Conservation (phyloP, 805 yeast species). For the Sungouiella blattae region DNA sequence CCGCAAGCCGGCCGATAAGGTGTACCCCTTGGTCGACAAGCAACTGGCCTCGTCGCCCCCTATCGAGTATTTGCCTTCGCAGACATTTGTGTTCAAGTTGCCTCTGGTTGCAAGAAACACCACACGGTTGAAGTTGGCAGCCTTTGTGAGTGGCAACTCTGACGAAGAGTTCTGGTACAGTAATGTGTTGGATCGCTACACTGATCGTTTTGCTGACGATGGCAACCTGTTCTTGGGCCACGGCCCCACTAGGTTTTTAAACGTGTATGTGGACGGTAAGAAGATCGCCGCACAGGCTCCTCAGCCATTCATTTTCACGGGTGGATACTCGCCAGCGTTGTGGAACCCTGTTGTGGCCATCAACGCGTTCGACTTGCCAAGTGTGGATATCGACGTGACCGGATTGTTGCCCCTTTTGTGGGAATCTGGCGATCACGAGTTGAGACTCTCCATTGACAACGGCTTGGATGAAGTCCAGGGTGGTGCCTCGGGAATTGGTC, state of each 20-base stretch:
- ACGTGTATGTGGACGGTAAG: constrained; percentile 56
- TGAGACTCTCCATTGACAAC: constrained; percentile 16
- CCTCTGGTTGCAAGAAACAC: constrained; percentile 53
- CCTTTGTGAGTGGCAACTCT: constrained; percentile 71
- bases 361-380: constrained; percentile 68
- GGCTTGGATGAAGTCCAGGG: constrained; percentile 16
- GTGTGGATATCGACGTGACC: constrained; percentile 68
- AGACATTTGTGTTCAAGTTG: constrained; percentile 32
- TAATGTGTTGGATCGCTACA: constrained; percentile 49
- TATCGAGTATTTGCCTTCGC: constrained; percentile 42
- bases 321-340: constrained; percentile 74
- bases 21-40: constrained; percentile 34
- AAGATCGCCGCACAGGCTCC: constrained; percentile 65
- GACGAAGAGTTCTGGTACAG: constrained; percentile 84
- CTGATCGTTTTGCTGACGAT: constrained; percentile 31
- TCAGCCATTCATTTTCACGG: constrained; percentile 72
- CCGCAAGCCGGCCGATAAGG: constrained; percentile 35
- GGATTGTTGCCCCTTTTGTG: constrained; percentile 68
- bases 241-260: constrained; percentile 69
- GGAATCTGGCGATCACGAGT: constrained; percentile 33
- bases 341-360: constrained; percentile 81
- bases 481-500: constrained; percentile 29
- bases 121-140: constrained; percentile 53
- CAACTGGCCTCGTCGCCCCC: constrained; percentile 34
- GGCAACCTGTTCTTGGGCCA: constrained; percentile 45